Conservation (phyloP, 805 yeast genomes). For the Jamesozyma jinghongensis region DNA sequence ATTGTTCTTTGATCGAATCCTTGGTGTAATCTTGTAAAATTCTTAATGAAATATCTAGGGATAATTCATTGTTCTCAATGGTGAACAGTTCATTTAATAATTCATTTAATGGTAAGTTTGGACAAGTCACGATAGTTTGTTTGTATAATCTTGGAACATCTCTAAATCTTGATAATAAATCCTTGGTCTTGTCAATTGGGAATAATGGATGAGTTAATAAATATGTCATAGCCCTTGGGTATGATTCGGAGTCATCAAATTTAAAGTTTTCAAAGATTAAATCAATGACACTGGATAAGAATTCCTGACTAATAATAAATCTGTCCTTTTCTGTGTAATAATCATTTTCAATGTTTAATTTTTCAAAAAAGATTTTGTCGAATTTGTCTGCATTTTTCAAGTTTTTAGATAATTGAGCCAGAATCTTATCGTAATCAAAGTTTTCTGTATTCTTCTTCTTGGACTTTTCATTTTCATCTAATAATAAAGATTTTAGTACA, state of each 20-base stretch:
- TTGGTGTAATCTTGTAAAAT: conserved; percentile 55
- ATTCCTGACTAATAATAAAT: conserved; percentile 45
- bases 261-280: conserved; percentile 32
- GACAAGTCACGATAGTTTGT: conserved; percentile 76
- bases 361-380: conserved; percentile 27
- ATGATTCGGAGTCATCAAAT: conserved; percentile 10
- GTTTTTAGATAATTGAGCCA: conserved; percentile 18
- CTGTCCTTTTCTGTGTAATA: conserved; percentile 61
- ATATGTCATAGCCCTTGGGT: conserved; percentile 59
- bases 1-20: conserved; percentile 45
- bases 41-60: conserved; percentile 58
- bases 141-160: conserved; percentile 57
- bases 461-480: conserved; percentile 6
- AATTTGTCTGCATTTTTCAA: conserved; percentile 20
- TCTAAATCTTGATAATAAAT: conserved; percentile 45
- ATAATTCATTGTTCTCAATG: conserved; percentile 51
- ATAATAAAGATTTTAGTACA: conserved; percentile 22
- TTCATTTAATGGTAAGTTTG: conserved; percentile 55
- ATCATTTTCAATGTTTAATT: conserved; percentile 32
- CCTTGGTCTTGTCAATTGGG: conserved; percentile 50
- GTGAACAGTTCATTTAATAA: conserved; percentile 51
- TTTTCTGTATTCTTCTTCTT: conserved; percentile 7
- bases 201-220: conserved; percentile 81
- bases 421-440: conserved; percentile 20
- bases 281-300: conserved; percentile 39